phyloP scores from a whole-genome alignment of 2,329 filamentous ascomycete genomes.

The Penicillium sp. region DNA sequence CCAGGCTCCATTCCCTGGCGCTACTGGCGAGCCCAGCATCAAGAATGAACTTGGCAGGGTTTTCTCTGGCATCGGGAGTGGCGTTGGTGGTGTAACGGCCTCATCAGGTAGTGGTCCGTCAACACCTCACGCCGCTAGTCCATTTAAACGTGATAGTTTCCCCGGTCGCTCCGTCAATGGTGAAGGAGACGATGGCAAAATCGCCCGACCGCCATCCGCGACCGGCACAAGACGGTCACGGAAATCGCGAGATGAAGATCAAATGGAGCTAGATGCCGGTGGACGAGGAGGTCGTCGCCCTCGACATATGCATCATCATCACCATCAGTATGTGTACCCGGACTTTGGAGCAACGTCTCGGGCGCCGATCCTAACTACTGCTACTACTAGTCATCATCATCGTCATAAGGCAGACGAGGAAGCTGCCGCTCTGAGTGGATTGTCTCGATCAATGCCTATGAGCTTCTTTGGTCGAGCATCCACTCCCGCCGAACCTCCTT shows the following conservation, averaged over 20 bases:
- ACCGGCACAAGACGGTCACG: conserved; percentile 53
- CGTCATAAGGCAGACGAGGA: conserved; percentile 51
- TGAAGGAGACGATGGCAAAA: conserved; percentile 36
- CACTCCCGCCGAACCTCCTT: conserved; percentile 25
- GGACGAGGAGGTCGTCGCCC: conserved; percentile 64
- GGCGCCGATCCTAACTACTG: background rate
- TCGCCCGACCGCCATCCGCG: conserved; percentile 41
- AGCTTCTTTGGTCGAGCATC: conserved; percentile 28
- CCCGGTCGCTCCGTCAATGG: conserved; percentile 40
- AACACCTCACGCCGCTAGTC: conserved; percentile 51
- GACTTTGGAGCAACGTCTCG: background rate
- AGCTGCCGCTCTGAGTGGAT: conserved; percentile 15
- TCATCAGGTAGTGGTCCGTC: conserved; percentile 48
- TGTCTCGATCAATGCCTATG: conserved; percentile 25
- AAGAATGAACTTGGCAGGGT: conserved; percentile 94
- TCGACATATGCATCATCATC: conserved; percentile 52
- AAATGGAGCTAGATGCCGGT: conserved; percentile 59
- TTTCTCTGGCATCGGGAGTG: conserved; percentile 84
- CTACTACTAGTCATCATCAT: conserved; percentile 43
- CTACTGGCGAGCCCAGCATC: conserved; percentile 76
- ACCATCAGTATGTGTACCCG: conserved; percentile 48
- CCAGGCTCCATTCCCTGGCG: conserved; percentile 71
- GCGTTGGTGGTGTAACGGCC: conserved; percentile 52
- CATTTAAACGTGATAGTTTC: conserved; percentile 48
- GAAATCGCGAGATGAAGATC: conserved; percentile 73